phyloP scores from a whole-genome alignment of 148 eudicot species.

The Dysphania ambrosioides region DNA sequence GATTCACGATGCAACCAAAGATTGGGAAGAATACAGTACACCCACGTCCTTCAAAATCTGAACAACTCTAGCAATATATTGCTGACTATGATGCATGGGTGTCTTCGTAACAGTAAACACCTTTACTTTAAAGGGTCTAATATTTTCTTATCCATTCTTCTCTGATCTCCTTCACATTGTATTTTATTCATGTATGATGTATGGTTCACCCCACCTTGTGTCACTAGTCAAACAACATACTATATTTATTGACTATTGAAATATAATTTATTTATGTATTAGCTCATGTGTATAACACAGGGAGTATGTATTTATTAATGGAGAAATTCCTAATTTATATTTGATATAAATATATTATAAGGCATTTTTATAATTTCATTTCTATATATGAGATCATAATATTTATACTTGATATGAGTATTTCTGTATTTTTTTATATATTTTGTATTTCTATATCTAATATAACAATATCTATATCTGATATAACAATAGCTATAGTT shows the following conservation, averaged over 20 bases:
- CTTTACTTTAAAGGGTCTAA: slow-evolving; percentile 24
- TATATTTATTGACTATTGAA: slow-evolving; percentile 4
- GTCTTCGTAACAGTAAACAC: slow-evolving; percentile 18
- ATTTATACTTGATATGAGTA: too few relatives aligned
- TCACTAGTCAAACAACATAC: slow-evolving; percentile 18
- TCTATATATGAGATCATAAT: too few relatives aligned
- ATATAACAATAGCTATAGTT: too few relatives aligned
- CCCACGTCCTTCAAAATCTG: slow-evolving; percentile 13
- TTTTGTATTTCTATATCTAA: too few relatives aligned
- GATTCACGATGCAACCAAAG: slow-evolving; percentile 8
- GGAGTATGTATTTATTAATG: not conserved
- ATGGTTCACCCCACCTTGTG: slow-evolving; percentile 28
- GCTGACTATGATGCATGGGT: slow-evolving; percentile 27
- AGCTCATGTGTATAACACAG: not conserved
- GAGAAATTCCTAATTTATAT: too few relatives aligned
- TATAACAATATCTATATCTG: too few relatives aligned
- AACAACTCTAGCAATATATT: too few relatives aligned
- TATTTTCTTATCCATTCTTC: slow-evolving; percentile 27
- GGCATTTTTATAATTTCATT: too few relatives aligned
- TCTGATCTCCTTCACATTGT: not conserved
- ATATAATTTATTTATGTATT: not conserved
- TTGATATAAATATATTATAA: too few relatives aligned
- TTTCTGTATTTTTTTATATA: too few relatives aligned
- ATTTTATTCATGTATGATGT: slow-evolving; percentile 15
- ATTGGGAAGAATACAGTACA: slow-evolving; percentile 25